These are phyloP conservation scores for Neonectria neomacrospora DNA, from an alignment of 2,329 filamentous ascomycete species.

Conservation along the genomic window DNA sequence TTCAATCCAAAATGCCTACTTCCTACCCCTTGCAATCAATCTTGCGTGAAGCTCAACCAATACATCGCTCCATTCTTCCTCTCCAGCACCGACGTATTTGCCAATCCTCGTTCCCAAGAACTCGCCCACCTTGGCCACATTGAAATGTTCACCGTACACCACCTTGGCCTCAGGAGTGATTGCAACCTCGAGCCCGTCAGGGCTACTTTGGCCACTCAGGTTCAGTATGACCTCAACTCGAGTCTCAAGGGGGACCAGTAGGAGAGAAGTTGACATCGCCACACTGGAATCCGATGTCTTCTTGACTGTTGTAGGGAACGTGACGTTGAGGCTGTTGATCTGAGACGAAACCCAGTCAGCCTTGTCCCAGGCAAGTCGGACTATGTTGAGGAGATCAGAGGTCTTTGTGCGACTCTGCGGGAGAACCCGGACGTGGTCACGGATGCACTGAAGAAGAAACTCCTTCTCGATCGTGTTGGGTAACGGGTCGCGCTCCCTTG, in stretches of 20 bases:
- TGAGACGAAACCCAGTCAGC: constrained; percentile 69
- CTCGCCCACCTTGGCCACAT: constrained; percentile 78
- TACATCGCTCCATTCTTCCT: constrained; percentile 64
- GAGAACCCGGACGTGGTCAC: constrained; percentile 72
- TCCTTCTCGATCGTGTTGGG: constrained; percentile 73
- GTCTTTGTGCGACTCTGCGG: constrained; percentile 67
- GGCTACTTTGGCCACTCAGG: constrained; percentile 59
- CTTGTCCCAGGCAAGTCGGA: constrained; percentile 74
- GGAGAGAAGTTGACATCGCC: constrained; percentile 68
- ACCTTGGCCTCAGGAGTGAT: constrained; percentile 68
- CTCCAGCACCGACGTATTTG: constrained; percentile 49
- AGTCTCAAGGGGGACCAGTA: constrained; percentile 73
- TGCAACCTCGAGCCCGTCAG: constrained; percentile 64
- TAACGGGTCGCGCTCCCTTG: constrained; percentile 62
- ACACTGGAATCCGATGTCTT: constrained; percentile 74
- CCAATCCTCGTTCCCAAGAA: constrained; percentile 69
- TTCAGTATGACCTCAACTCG: constrained; percentile 73
- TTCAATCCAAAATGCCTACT: constrained; percentile 47
- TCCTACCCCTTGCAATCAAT: constrained; percentile 66
- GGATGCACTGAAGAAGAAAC: constrained; percentile 79
- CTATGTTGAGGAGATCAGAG: constrained; percentile 66
- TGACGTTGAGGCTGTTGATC: constrained; percentile 69
- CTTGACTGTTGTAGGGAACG: constrained; percentile 71
- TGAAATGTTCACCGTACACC: constrained; percentile 82
- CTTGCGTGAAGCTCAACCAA: constrained; percentile 66